Evolutionary conservation across 192 early-diverging fungal species (phyloP), one percentile per base, ranked within the genome.

Genomic region (Entomortierella beljakovae): DNA sequence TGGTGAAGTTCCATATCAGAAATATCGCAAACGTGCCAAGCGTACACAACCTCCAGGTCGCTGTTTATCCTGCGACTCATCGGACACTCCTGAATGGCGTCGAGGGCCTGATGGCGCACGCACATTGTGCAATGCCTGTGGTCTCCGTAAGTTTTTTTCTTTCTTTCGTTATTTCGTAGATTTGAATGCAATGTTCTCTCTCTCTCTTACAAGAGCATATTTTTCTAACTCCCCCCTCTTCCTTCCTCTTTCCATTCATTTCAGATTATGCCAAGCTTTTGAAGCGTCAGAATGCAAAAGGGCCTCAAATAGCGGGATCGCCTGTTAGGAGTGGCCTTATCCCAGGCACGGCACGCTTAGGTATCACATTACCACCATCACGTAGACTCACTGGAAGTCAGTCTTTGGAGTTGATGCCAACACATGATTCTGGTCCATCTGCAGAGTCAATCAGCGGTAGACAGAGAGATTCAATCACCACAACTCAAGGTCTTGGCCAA

Each of bases 61-160:
- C 16, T 92, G 92, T 62, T 88, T 89, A 31, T 90, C 90, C 11
- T 98, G 97, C 67, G 88, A 92, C 59, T 92, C 90, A 53, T 93
- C 90, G 4, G 94, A 94, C 71, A 97, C 96, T 0, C 96, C 96
- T 33, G 95, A 97, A 79, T 98, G 97, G 97, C 85, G 97, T 33
- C 91, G 97, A 18, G 96, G 97, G 10, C 96, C 96, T 22, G 91
- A 93, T 48, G 95, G 95, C 22, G 91, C 93, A 7, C 84, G 97
- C 29, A 97, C 96, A 13, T 87, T 98, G 23, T 98, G 97, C 84
- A 98, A 98, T 82, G 97, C 95, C 0, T 96, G 97, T 80, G 96
- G 96, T 18, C 86, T 94, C 49, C 92, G 92, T 93, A 88, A 87
- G 90, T 64, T 49, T 37, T 23, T 46, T 2, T 23, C 29, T 49